Percentiles rank a stretch among this genome's conserved stretches.
These are phyloP conservation scores for Osmozyma mogii DNA, from an alignment of 805 yeast genomes.

Conservation along the genomic window DNA sequence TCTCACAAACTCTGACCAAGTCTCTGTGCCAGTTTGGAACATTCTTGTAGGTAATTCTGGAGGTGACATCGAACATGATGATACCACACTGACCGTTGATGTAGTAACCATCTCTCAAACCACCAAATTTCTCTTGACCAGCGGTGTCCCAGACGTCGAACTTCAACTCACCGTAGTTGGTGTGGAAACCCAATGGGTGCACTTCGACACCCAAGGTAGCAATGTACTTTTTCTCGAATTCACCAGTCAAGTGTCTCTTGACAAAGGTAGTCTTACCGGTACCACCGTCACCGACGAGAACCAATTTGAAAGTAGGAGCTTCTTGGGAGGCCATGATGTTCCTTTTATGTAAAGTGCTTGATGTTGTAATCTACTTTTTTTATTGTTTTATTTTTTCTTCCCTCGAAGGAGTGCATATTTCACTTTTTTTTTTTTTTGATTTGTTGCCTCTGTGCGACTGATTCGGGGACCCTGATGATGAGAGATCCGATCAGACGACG, in stretches of 20 bases:
- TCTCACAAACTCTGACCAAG: constrained; percentile 98
- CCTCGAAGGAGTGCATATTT: too few species aligned
- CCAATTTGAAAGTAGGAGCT: constrained; percentile 97
- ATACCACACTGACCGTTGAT: constrained; percentile 99
- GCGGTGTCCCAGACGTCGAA: constrained; percentile 99
- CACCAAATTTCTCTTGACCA: constrained; percentile 99
- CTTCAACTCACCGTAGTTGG: constrained; percentile 97
- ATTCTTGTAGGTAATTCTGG: constrained; percentile 98
- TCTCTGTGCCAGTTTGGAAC: constrained; percentile 99
- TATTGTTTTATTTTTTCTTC: too few species aligned
- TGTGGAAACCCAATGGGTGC: constrained; percentile 95
- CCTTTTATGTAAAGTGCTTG: constrained; percentile 2
- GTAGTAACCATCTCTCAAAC: constrained; percentile 98
- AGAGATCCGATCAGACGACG: too few species aligned
- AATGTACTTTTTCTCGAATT: constrained; percentile 96
- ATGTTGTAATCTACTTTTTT: background rate
- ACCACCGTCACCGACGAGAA: constrained; percentile 99
- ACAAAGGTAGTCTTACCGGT: constrained; percentile 99
- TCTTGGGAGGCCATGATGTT: constrained; percentile 48
- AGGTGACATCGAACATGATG: constrained; percentile 99
- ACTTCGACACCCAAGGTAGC: constrained; percentile 99
- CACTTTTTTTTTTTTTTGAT: too few species aligned
- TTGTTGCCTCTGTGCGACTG: too few species aligned
- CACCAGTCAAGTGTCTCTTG: constrained; percentile 99
- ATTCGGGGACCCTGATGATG: too few species aligned